These are phyloP conservation scores for Graphilbum sp. DNA, from an alignment of 2,329 filamentous ascomycete species.

Conservation along the genomic window DNA sequence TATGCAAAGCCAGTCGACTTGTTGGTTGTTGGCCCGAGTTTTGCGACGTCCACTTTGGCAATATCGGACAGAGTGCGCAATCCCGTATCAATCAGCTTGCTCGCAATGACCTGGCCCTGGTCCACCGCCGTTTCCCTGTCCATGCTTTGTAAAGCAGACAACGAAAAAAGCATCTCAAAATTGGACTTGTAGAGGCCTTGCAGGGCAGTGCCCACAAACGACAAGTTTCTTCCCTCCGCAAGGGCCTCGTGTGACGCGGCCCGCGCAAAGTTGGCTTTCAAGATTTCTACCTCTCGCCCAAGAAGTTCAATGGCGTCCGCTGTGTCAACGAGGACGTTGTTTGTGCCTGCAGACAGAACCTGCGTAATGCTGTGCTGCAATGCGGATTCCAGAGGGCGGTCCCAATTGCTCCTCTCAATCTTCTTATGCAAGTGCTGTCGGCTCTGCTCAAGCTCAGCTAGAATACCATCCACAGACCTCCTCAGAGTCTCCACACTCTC, in stretches of 20 bases:
- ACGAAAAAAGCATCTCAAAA: conserved; percentile 75
- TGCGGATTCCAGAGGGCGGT: conserved; percentile 72
- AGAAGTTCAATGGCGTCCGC: conserved; percentile 52
- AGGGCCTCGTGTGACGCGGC: conserved; percentile 63
- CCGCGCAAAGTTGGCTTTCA: conserved; percentile 68
- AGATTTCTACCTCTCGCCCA: conserved; percentile 65
- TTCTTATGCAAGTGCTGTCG: conserved; percentile 81
- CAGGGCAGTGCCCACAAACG: conserved; percentile 47
- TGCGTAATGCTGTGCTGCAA: conserved; percentile 72
- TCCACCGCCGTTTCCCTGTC: conserved; percentile 68
- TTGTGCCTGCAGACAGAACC: conserved; percentile 54
- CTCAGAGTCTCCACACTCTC: conserved; percentile 49
- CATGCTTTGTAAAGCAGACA: conserved; percentile 70
- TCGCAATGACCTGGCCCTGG: conserved; percentile 61
- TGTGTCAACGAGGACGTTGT: conserved; percentile 38
- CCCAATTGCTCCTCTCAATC: conserved; percentile 69
- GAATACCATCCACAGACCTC: conserved; percentile 75
- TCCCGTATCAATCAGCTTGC: conserved; percentile 62
- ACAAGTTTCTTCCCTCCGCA: conserved; percentile 58
- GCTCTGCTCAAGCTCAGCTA: conserved; percentile 78
- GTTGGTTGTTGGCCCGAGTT: conserved; percentile 14
- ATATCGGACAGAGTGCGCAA: conserved; percentile 62
- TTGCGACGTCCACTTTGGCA: conserved; percentile 62
- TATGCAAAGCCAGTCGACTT: not conserved
- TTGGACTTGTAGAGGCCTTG: conserved; percentile 79